These are phyloP conservation scores for Pythium apleroticum DNA, from an alignment of 352 stramenopile genomes.

Conservation along the genomic window DNA sequence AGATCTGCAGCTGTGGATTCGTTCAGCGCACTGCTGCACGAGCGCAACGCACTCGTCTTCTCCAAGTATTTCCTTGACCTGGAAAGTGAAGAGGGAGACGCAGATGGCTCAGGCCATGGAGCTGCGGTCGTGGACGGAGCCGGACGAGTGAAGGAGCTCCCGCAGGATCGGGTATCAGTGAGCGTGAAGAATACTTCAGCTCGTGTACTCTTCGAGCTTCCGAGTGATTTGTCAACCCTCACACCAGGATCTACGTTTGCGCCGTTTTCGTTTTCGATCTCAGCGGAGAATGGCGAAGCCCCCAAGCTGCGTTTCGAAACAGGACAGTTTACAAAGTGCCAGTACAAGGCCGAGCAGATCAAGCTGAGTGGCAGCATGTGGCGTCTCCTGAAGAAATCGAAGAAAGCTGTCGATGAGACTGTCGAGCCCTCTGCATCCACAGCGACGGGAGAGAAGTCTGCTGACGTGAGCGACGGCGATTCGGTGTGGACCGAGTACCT, in stretches of 20 bases:
- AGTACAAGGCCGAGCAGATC: constrained; percentile 61
- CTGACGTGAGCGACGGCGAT: not conserved
- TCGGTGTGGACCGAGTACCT: constrained; percentile 67
- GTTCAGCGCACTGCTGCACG: constrained; percentile 42
- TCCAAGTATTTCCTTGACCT: constrained; percentile 48
- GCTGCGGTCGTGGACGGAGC: not conserved
- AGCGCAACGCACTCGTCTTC: constrained; percentile 60
- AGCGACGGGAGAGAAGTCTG: not conserved
- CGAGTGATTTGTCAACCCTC: constrained; percentile 37
- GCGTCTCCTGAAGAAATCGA: constrained; percentile 42
- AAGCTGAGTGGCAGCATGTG: constrained; percentile 48
- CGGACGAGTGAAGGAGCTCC: constrained; percentile 16
- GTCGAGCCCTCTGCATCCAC: not conserved
- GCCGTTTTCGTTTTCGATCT: constrained; percentile 53
- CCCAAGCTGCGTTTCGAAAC: constrained; percentile 58
- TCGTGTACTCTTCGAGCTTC: constrained; percentile 67
- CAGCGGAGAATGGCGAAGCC: constrained; percentile 41
- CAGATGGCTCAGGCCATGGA: constrained; percentile 7
- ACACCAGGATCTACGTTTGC: constrained; percentile 41
- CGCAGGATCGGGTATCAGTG: constrained; percentile 51
- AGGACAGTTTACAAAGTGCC: constrained; percentile 65
- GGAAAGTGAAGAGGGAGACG: constrained; percentile 7
- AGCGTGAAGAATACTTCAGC: constrained; percentile 61
- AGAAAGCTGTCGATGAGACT: constrained; percentile 27
- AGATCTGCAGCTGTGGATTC: constrained; percentile 3